A percentile compares a stretch with the other conserved stretches of the same genome.
These are phyloP conservation scores for Favolaschia claudopus DNA, from an alignment of 768 basidiomycete species.

Conservation along the genomic window DNA sequence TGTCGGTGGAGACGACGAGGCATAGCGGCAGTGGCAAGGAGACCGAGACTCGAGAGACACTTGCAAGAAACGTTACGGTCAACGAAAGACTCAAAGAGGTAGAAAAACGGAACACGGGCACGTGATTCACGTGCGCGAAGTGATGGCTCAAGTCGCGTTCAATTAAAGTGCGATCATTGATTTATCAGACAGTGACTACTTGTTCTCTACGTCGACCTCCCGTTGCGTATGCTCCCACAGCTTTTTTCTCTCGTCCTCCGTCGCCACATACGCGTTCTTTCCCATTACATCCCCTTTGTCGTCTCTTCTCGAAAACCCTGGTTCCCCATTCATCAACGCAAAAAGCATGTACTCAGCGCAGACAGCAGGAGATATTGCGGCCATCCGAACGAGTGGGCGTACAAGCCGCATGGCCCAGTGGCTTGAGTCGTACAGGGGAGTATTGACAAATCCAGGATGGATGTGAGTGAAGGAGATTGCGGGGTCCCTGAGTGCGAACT, in stretches of 20 bases:
- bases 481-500: conserved; percentile 48
- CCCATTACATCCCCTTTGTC: conserved; percentile 2
- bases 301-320: neutral
- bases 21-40: too few relatives aligned
- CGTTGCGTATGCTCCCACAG: conserved; percentile 13
- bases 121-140: too few relatives aligned
- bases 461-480: conserved; percentile 52
- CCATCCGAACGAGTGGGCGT: conserved; percentile 29
- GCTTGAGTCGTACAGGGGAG: conserved; percentile 28
- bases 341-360: conserved; percentile 37
- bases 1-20: too few relatives aligned
- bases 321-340: neutral
- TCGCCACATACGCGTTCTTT: neutral
- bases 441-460: conserved; percentile 49
- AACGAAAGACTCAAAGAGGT: too few relatives aligned
- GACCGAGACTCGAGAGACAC: too few relatives aligned
- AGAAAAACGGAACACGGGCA: too few relatives aligned
- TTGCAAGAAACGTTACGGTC: too few relatives aligned
- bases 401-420: conserved; percentile 24
- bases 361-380: conserved; percentile 29
- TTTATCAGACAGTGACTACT: too few relatives aligned
- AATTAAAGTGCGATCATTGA: too few relatives aligned
- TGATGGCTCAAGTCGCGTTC: too few relatives aligned
- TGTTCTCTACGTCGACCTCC: neutral
- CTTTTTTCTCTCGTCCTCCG: conserved; percentile 1